Percentiles rank a stretch among this genome's conserved stretches.
phyloP scores from a whole-genome alignment of 768 basidiomycete species.

The Suillus subaureus region DNA sequence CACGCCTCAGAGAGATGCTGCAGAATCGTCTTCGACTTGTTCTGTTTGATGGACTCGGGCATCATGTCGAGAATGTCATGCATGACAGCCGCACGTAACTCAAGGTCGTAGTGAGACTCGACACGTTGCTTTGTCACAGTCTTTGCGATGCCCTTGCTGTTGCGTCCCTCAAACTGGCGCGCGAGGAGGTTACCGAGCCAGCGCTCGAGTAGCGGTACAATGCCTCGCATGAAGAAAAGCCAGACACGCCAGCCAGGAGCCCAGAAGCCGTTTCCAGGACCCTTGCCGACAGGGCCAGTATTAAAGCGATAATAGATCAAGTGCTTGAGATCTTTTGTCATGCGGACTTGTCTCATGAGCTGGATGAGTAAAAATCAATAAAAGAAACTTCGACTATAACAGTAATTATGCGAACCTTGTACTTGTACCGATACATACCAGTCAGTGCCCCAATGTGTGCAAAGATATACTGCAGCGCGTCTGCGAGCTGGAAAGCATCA shows the following conservation, averaged over 20 bases:
- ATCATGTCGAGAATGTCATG: conserved; percentile 99
- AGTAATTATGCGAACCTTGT: conserved; percentile 64
- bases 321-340: conserved; percentile 99
- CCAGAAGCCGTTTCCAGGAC: conserved; percentile 99
- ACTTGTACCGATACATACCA: conserved; percentile 99
- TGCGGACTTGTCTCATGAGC: conserved; percentile 99
- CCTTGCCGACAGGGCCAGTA: conserved; percentile 98
- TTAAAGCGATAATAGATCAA: conserved; percentile 99
- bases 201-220: conserved; percentile 94
- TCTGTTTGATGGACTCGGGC: conserved; percentile 99
- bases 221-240: conserved; percentile 99
- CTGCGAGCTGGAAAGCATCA: conserved; percentile 98
- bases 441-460: conserved; percentile 97
- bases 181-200: conserved; percentile 98
- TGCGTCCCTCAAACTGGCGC: conserved; percentile 97
- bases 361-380: conserved; percentile 28
- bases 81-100: conserved; percentile 98
- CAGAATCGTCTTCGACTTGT: conserved; percentile 99
- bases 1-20: conserved; percentile 98
- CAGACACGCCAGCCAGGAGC: conserved; percentile 99
- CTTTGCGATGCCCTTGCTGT: conserved; percentile 95
- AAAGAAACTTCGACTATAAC: background rate
- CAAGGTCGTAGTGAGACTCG: conserved; percentile 97
- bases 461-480: conserved; percentile 97
- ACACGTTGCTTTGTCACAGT: conserved; percentile 99